phyloP scores from a whole-genome alignment of 805 yeast species.

The Candida succiphila region DNA sequence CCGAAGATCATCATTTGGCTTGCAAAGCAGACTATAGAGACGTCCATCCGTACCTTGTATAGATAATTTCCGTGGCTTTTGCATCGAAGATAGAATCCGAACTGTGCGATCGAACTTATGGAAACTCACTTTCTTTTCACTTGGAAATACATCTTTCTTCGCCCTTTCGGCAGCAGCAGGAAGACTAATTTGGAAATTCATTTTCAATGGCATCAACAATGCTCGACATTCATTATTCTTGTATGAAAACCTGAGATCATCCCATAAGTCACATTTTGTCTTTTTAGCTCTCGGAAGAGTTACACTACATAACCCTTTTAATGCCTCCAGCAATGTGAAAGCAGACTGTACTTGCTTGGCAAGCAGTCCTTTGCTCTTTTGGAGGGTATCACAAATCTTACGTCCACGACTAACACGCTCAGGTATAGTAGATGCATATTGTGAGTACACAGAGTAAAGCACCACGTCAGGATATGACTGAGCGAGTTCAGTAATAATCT shows the following conservation, averaged over 20 bases:
- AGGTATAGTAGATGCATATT: slow-evolving; percentile 45
- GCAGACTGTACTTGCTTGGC: slow-evolving; percentile 17
- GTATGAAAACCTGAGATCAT: slow-evolving; percentile 30
- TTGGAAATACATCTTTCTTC: slow-evolving; percentile 29
- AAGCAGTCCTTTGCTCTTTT: slow-evolving; percentile 8
- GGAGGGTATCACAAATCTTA: slow-evolving; percentile 28
- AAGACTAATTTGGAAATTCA: slow-evolving; percentile 57
- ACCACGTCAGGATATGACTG: slow-evolving; percentile 69
- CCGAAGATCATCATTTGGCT: slow-evolving; percentile 82
- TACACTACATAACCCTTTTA: slow-evolving; percentile 32
- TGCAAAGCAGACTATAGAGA: slow-evolving; percentile 69
- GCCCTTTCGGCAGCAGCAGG: slow-evolving; percentile 39
- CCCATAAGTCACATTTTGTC: slow-evolving; percentile 25
- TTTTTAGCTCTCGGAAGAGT: slow-evolving; percentile 26
- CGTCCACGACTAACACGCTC: slow-evolving; percentile 37
- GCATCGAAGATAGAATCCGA: slow-evolving; percentile 69
- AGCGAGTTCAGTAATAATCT: slow-evolving; percentile 49
- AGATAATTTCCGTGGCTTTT: slow-evolving; percentile 72
- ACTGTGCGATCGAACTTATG: slow-evolving; percentile 58
- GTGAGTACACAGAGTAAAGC: slow-evolving; percentile 76
- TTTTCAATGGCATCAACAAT: slow-evolving; percentile 66
- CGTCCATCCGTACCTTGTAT: slow-evolving; percentile 72
- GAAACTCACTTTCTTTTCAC: slow-evolving; percentile 27
- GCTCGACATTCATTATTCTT: slow-evolving; percentile 19
- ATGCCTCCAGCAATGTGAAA: slow-evolving; percentile 27